Evolutionary conservation across 192 early-diverging fungal genomes (phyloP).

Genomic region (Rhizophagus clarus): DNA sequence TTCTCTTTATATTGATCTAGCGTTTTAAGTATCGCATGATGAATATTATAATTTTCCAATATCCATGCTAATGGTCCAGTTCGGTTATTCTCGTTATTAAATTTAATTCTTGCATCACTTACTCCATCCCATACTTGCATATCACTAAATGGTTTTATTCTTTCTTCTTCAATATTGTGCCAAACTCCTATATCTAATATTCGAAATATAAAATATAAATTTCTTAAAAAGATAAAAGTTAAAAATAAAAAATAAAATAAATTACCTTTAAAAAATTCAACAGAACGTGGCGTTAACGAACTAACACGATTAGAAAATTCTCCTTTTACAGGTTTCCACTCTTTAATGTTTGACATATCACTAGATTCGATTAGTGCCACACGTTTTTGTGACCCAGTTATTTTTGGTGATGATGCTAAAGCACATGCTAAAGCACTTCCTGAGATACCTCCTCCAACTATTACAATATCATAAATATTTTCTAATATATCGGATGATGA

Average conservation of each 20-base stretch:
- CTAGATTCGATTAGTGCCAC: constrained; percentile 83
- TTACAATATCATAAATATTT: constrained; percentile 74
- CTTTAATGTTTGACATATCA: constrained; percentile 56
- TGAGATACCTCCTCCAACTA: constrained; percentile 90
- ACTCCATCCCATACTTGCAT: constrained; percentile 85
- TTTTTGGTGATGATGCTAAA: constrained; percentile 48
- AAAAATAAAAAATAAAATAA: not conserved
- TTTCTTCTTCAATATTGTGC: constrained; percentile 56
- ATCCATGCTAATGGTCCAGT: constrained; percentile 72
- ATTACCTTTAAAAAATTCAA: constrained; percentile 58
- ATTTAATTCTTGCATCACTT: constrained; percentile 63
- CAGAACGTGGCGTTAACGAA: constrained; percentile 75
- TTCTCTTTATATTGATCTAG: constrained; percentile 39
- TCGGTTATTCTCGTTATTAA: constrained; percentile 52
- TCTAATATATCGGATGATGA: constrained; percentile 37
- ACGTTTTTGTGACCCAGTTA: constrained; percentile 44
- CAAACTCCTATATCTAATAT: constrained; percentile 65
- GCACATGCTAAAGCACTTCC: constrained; percentile 84
- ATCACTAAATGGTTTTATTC: constrained; percentile 64
- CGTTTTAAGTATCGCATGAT: constrained; percentile 64
- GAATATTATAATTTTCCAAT: constrained; percentile 85
- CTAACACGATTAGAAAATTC: constrained; percentile 82
- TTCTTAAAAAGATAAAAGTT: not conserved
- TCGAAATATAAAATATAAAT: constrained; percentile 3
- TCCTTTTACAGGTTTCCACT: constrained; percentile 55